Conservation (phyloP, 129 eudicot species). For the Artemisia tridentata region DNA sequence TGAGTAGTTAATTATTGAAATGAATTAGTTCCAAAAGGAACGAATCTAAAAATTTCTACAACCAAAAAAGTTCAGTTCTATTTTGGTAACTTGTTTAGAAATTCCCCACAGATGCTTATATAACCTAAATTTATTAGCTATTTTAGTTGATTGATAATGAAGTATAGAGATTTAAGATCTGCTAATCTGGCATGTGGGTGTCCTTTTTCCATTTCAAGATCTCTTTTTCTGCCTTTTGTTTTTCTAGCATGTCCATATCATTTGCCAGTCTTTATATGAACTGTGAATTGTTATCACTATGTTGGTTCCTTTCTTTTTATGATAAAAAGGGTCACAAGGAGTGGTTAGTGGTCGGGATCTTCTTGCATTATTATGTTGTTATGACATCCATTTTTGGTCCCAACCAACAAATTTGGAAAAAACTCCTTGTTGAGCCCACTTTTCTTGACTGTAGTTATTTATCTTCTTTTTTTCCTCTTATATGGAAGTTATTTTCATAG, state of each 20-base stretch:
- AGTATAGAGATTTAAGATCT: not conserved
- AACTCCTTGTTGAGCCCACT: not conserved
- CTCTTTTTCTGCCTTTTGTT: not conserved
- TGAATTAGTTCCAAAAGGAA: not conserved
- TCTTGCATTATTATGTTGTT: not conserved
- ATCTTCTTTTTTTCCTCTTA: not conserved
- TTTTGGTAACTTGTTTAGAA: not conserved
- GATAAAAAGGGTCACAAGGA: not conserved
- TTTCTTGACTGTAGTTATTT: not conserved
- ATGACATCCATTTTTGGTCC: not conserved
- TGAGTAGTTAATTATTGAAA: not conserved
- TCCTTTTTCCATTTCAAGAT: not conserved
- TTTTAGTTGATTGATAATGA: constrained; percentile 4
- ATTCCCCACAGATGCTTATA: not conserved
- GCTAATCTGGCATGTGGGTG: not conserved
- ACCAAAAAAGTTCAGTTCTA: not conserved
- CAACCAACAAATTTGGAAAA: not conserved
- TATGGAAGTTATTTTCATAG: not conserved
- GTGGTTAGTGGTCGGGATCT: not conserved
- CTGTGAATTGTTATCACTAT: not conserved
- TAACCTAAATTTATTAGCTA: not conserved
- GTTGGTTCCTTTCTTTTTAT: not conserved
- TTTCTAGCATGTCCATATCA: not conserved
- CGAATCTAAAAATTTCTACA: not conserved
- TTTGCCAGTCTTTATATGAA: not conserved